Conservation (phyloP, 495 filamentous ascomycete species). For the Diplogelasinospora grovesii region DNA sequence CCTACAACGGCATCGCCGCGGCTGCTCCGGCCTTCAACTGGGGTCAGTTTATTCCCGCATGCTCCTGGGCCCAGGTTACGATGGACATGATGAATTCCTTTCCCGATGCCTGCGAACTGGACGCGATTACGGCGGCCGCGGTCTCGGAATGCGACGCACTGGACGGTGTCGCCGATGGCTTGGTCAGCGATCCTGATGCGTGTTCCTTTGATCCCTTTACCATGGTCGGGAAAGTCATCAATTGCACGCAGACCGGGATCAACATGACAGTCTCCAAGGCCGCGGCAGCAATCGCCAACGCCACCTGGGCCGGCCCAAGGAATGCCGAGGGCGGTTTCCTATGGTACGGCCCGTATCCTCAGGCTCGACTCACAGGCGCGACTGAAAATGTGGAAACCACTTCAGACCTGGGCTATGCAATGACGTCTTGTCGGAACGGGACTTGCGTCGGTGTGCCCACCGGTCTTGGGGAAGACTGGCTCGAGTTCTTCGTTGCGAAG, state of each 20-base stretch:
- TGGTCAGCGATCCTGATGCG: constrained; percentile 18
- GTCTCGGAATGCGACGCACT: constrained; percentile 30
- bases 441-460: no score
- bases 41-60: constrained; percentile 10
- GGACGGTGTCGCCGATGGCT: constrained; percentile 33
- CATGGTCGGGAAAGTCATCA: constrained; percentile 9
- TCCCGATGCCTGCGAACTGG: constrained; percentile 27
- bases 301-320: no score
- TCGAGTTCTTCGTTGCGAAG: no score
- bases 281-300: no score
- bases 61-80: constrained; percentile 24
- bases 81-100: constrained; percentile 24
- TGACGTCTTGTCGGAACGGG: no score
- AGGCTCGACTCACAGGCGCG: no score
- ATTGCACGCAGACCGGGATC: constrained; percentile 10
- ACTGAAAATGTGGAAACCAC: no score
- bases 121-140: constrained; percentile 22
- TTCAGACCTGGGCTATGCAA: no score
- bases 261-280: no score
- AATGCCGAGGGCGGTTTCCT: no score
- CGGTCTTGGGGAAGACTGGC: no score
- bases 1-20: constrained; percentile 38
- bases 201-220: constrained; percentile 29
- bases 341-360: no score
- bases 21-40: constrained; percentile 31